Conservation (phyloP, 2,329 filamentous ascomycete species). For the Hypoxylon sp. region DNA sequence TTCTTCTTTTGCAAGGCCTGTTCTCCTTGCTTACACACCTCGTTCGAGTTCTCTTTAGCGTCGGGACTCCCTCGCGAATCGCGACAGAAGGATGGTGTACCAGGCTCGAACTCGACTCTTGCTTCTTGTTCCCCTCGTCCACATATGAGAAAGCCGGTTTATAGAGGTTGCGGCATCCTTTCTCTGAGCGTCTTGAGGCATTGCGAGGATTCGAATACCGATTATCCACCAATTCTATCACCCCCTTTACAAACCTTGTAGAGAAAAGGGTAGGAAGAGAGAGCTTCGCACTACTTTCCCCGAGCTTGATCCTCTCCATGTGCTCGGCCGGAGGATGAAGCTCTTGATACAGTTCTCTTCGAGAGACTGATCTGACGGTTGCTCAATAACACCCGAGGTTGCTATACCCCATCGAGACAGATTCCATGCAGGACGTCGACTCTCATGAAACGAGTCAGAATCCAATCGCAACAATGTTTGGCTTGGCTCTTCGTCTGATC, state of each 20-base stretch:
- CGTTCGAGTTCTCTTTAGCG: conserved; percentile 16
- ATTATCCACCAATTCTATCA: conserved; percentile 6
- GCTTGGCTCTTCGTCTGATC: conserved; percentile 23
- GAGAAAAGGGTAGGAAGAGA: background rate
- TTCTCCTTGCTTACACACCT: conserved; percentile 6
- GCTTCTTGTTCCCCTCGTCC: conserved; percentile 2
- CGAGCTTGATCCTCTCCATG: conserved; percentile 18
- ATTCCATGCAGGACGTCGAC: conserved; percentile 11
- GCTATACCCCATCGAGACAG: conserved; percentile 16
- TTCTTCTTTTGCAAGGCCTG: conserved; percentile 17
- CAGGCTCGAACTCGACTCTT: conserved; percentile 8
- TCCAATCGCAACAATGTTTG: background rate
- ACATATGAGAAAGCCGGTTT: background rate
- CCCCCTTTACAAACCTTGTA: conserved; percentile 1
- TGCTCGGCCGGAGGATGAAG: conserved; percentile 16
- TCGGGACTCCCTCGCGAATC: conserved; percentile 22
- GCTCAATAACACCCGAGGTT: background rate
- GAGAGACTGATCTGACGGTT: background rate
- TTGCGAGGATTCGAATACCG: background rate
- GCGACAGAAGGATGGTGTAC: conserved; percentile 4
- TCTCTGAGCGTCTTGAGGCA: background rate
- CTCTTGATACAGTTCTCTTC: conserved; percentile 16
- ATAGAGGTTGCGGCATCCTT: background rate
- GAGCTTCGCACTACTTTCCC: too few relatives aligned
- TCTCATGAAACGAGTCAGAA: conserved; percentile 25